Percentiles rank a stretch among this genome's conserved stretches.
phyloP scores from a whole-genome alignment of 306 rosid species.

The Quercus glauca region DNA sequence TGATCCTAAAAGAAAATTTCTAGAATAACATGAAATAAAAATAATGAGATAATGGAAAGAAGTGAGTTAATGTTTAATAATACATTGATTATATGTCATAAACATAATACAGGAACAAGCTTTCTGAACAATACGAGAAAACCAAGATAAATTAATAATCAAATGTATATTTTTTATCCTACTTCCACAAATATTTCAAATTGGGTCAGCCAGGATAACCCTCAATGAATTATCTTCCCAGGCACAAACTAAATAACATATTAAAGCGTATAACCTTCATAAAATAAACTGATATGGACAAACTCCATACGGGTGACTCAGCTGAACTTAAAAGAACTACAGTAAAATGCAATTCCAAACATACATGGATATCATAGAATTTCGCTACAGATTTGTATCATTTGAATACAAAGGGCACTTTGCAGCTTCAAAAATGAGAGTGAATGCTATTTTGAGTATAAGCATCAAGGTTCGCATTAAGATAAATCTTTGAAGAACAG shows the following conservation, averaged over 20 bases:
- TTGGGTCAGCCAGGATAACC: neutral
- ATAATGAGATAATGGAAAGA: constrained; percentile 3
- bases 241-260: neutral
- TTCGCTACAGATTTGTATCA: too few species aligned
- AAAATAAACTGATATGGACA: too few species aligned
- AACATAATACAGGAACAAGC: neutral
- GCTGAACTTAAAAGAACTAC: too few species aligned
- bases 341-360: too few species aligned
- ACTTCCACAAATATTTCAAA: neutral
- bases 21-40: neutral
- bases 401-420: neutral
- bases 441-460: neutral
- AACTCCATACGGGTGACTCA: too few species aligned
- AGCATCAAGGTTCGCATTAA: neutral
- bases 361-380: too few species aligned
- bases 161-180: neutral
- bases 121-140: neutral
- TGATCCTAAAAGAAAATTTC: constrained; percentile 12
- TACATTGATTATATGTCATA: neutral
- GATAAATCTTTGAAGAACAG: too few species aligned
- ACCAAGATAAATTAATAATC: neutral
- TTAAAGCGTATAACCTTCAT: neutral
- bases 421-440: neutral
- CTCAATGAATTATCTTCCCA: neutral
- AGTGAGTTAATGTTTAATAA: neutral